Evolutionary conservation across 1,284 basidiomycete species (phyloP).

Genomic region (Porogramme epimiltina): DNA sequence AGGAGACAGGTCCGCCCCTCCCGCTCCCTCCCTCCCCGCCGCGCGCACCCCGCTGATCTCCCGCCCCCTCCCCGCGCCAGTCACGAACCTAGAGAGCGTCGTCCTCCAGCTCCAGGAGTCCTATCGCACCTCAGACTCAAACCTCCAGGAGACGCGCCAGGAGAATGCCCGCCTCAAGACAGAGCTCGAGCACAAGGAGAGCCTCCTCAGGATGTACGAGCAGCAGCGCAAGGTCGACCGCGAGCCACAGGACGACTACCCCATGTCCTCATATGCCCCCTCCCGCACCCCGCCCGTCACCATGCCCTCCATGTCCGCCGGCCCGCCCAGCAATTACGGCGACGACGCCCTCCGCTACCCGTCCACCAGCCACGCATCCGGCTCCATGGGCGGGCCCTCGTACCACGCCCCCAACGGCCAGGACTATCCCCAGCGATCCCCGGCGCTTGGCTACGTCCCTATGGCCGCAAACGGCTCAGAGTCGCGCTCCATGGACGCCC

Average conservation of each 20-base stretch:
- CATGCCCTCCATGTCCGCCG: slow-evolving; percentile 27
- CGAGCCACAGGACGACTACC: slow-evolving; percentile 58
- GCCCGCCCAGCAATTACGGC: slow-evolving; percentile 26
- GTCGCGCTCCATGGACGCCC: slow-evolving; percentile 36
- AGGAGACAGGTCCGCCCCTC: slow-evolving; percentile 76
- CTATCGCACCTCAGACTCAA: slow-evolving; percentile 63
- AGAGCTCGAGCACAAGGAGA: slow-evolving; percentile 70
- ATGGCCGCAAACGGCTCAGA: slow-evolving; percentile 29
- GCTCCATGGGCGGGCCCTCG: slow-evolving; percentile 39
- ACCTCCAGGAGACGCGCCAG: slow-evolving; percentile 58
- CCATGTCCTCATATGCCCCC: slow-evolving; percentile 45
- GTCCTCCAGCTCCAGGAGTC: slow-evolving; percentile 82
- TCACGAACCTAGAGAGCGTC: slow-evolving; percentile 78
- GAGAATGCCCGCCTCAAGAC: slow-evolving; percentile 65
- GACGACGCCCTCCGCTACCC: slow-evolving; percentile 42
- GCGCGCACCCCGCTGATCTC: slow-evolving; percentile 24
- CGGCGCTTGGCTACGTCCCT: slow-evolving; percentile 48
- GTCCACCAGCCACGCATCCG: slow-evolving; percentile 43
- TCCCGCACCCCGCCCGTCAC: slow-evolving; percentile 33
- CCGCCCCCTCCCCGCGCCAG: slow-evolving; percentile 30
- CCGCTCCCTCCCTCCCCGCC: slow-evolving; percentile 18
- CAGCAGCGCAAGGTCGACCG: slow-evolving; percentile 50
- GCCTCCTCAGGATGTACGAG: slow-evolving; percentile 67
- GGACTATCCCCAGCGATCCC: slow-evolving; percentile 46
- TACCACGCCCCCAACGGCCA: slow-evolving; percentile 41